These are phyloP conservation scores for Chrysanthemum seticuspe DNA, from an alignment of 129 eudicot genomes.

Conservation along the genomic window DNA sequence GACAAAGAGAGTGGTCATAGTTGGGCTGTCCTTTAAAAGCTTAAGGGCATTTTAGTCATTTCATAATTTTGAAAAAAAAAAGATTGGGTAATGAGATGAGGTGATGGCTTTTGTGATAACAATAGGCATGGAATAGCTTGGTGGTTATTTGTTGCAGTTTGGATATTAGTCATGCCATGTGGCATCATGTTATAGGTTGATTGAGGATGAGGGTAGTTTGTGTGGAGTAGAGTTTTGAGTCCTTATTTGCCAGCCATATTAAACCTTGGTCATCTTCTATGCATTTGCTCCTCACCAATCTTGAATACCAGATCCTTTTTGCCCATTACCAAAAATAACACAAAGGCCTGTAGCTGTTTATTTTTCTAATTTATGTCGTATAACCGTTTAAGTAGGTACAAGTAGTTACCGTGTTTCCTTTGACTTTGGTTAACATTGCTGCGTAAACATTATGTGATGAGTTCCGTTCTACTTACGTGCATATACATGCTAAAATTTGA, in stretches of 20 bases:
- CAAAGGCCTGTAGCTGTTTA: not conserved
- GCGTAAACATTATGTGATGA: not conserved
- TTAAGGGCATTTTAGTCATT: constrained; percentile 28
- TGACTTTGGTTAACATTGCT: constrained; percentile 14
- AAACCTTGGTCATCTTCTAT: constrained; percentile 17
- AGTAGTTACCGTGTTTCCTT: not conserved
- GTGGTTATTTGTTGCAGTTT: constrained; percentile 55
- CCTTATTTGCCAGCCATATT: constrained; percentile 31
- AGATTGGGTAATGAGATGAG: constrained; percentile 54
- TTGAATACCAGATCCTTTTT: constrained; percentile 25
- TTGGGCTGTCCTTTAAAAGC: constrained; percentile 12
- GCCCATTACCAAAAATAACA: not conserved
- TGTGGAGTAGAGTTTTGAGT: constrained; percentile 46
- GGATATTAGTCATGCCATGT: constrained; percentile 69
- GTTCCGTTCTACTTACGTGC: not conserved
- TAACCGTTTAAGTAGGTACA: constrained; percentile 17
- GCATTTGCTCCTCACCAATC: constrained; percentile 23
- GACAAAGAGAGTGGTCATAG: constrained; percentile 15
- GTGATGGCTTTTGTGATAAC: constrained; percentile 46
- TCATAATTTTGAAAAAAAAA: constrained; percentile 12
- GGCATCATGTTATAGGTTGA: constrained; percentile 54
- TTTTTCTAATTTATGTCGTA: constrained; percentile 1
- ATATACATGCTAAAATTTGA: not conserved
- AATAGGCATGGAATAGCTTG: constrained; percentile 60
- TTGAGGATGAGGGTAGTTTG: constrained; percentile 59